Conservation (phyloP, 352 stramenopile genomes). For the Globisporangium sylvaticum region DNA sequence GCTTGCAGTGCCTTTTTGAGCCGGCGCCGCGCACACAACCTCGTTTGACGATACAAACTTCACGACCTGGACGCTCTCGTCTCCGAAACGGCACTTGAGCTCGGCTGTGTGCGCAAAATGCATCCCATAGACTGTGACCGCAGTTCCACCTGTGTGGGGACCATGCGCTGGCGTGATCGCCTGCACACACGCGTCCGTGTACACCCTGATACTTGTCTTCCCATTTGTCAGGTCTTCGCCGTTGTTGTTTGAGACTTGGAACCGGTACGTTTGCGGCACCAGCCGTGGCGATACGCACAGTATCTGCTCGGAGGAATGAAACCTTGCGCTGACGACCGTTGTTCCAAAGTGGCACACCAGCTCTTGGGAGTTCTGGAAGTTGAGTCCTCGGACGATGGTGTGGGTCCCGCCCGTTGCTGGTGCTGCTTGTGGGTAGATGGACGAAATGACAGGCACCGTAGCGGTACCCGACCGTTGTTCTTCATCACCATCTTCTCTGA, state of each 20-base stretch:
- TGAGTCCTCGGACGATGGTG: conserved; percentile 65
- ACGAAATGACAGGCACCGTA: conserved; percentile 18
- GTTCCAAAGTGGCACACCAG: conserved; percentile 86
- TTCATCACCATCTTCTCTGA: neutral
- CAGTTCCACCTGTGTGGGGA: conserved; percentile 69
- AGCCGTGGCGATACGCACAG: conserved; percentile 62
- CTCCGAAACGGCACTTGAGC: conserved; percentile 82
- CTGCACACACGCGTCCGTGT: conserved; percentile 69
- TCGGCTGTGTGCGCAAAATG: conserved; percentile 62
- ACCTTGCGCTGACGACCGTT: conserved; percentile 38
- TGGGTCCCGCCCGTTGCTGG: conserved; percentile 45
- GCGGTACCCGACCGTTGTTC: neutral
- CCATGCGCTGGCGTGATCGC: conserved; percentile 68
- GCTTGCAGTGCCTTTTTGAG: conserved; percentile 34
- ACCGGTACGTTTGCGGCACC: conserved; percentile 42
- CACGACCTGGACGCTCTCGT: conserved; percentile 33
- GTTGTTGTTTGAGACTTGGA: conserved; percentile 85
- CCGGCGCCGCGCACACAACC: conserved; percentile 61
- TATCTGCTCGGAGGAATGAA: conserved; percentile 41
- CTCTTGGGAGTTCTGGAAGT: conserved; percentile 72
- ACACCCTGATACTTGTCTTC: conserved; percentile 56
- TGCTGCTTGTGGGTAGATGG: conserved; percentile 8
- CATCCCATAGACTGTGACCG: conserved; percentile 79
- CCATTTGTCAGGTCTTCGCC: conserved; percentile 57
- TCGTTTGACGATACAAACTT: conserved; percentile 71